Evolutionary conservation across 352 stramenopile species (phyloP), one percentile per base, ranked within the genome.

Genomic region (Globisporangium yorkense): DNA sequence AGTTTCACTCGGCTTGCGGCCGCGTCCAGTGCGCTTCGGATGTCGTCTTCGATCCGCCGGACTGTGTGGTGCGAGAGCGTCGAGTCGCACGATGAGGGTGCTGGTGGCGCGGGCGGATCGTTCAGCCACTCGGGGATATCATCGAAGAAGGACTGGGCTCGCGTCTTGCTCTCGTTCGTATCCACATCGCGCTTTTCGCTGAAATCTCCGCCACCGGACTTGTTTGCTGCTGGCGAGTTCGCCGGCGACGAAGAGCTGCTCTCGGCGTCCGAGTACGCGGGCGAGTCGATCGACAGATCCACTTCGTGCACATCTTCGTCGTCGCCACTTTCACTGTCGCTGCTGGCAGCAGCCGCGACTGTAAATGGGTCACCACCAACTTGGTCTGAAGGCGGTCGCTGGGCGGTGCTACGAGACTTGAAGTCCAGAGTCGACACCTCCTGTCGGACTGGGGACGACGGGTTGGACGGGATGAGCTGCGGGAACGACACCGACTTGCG

Each of bases 11-110:
- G 66, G 10, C 61, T 61, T 2, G 68, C 72, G 7, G 77, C 80
- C 7, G 77, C 77, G 56, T 82, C 70, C 31, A 89, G 69, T 18
- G 77, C 80, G 24, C 65, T 37, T 8, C 68, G 77, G 37, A 89
- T 89, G 40, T 89, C 75, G 4, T 79, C 60, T 39, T 85, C 75
- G 16, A 89, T 82, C 41, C 84, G 67, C 50, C 80, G 75, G 1
- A 69, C 70, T 6, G 66, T 74, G 41, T 62, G 64, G 15, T 21
- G n/a, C 13, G 51, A 51, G 18, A 29, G 18, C 33, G 51, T 16
- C 10, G 1, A 16, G 37, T 4, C 10, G 12, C 37, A 12, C 10
- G 37, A 16, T 4, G 37, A 43, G 2, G 37, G 1, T 43, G 13
- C 37, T 18, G 10, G 12, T 18, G 1, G 10, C 2, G 37, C 37